Base-by-base conservation (phyloP, 768 basidiomycete genomes). In the Mycena belliarum region DNA sequence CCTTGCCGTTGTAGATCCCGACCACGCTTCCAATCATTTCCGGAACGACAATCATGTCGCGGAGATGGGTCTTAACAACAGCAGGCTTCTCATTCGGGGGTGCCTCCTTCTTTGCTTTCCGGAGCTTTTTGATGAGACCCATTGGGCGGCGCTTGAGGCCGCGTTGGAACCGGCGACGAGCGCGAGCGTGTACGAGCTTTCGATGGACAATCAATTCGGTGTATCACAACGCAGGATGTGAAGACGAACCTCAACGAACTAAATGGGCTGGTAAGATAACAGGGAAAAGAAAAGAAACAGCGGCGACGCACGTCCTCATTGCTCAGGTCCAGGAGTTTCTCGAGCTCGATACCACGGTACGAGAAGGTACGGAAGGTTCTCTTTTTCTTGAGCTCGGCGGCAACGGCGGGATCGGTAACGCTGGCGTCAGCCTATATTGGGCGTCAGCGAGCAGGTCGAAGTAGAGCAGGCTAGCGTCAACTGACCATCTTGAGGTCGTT, bases 31-130 rank as follows among this genome's bases (percentile, higher is more conserved):
- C 97, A 76, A 99, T 98, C 97, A 99, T 98, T 82, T 99, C 97
- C 48, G 97, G 97, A 59, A 99, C 97, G 76, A 99, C 89, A 76
- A 98, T 96, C 97, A 99, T 98, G 79, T 98, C 89, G 70, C 97
- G 93, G 68, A 99, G 83, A 78, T 99, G 97, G 56, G 97, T 99
- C 85, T 98, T 99, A 71, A 99, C 96, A 67, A 95, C 91, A 50
- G 93, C 84, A 58, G 97, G 97, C 83, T 99, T 98, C 81, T 98
- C 95, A 78, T 98, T 97, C 66, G 96, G 92, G 55, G 86, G 91
- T n/a, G 95, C 94, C 76, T 98, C 95, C 82, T 96, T 98, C 87
- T 99, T 99, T 57, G 97, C 93, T 78, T 97, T 96, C 76, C 97
- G 93, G 68, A 99, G 84, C 79, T 99, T 99, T 85, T 98, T 98